phyloP scores from a whole-genome alignment of 306 rosid genomes.

The Prosopis cineraria region DNA sequence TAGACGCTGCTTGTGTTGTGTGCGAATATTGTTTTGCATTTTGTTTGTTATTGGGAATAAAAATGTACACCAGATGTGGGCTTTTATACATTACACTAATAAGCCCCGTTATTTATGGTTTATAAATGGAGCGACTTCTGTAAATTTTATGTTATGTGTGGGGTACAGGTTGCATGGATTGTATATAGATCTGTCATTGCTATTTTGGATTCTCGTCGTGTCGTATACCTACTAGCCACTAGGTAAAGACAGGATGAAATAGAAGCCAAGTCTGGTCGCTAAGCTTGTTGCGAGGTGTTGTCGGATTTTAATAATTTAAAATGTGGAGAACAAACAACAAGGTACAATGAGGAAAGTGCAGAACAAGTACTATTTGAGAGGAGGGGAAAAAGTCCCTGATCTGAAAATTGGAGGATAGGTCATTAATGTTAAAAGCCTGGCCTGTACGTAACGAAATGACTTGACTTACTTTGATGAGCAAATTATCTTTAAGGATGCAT shows the following conservation, averaged over 20 bases:
- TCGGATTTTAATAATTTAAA: not conserved
- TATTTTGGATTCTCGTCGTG: not conserved
- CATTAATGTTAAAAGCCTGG: too few species aligned
- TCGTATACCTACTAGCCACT: too few species aligned
- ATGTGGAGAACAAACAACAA: not conserved
- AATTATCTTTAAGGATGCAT: too few species aligned
- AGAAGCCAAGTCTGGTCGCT: not conserved
- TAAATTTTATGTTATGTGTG: too few species aligned
- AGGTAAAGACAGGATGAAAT: not conserved
- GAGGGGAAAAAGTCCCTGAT: too few species aligned
- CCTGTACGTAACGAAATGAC: too few species aligned
- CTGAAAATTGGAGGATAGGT: too few species aligned
- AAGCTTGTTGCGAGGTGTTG: not conserved
- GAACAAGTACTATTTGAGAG: too few species aligned
- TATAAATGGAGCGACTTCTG: not conserved
- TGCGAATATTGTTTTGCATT: conserved; percentile 33
- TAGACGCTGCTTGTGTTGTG: conserved; percentile 25
- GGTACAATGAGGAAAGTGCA: not conserved
- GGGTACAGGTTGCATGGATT: not conserved
- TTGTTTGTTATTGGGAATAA: not conserved
- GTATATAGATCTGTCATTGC: not conserved
- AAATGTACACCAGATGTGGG: not conserved
- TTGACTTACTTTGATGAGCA: too few species aligned
- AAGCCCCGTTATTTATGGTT: not conserved
- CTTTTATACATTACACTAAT: not conserved